Evolutionary conservation across 768 basidiomycete species (phyloP).

Genomic region (Infundibulicybe gibba): DNA sequence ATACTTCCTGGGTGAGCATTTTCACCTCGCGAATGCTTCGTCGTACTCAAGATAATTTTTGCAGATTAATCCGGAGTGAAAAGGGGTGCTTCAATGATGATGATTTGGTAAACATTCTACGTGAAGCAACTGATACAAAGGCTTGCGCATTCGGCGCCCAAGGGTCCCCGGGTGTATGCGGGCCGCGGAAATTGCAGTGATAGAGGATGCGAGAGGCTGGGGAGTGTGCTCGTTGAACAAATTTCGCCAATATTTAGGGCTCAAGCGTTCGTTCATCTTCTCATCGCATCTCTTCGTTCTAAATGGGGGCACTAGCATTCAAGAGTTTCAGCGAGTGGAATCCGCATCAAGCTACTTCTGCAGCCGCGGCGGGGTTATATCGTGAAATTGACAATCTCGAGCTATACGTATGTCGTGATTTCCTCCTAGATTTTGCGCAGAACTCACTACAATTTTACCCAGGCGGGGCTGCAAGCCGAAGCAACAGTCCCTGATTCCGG

Average conservation of each 20-base stretch:
- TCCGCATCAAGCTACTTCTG: not conserved
- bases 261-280: not conserved
- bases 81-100: not conserved
- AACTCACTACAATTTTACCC: not conserved
- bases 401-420: not conserved
- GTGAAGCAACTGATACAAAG: not conserved
- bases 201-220: not conserved
- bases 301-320: not conserved
- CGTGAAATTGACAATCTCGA: not conserved
- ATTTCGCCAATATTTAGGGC: not conserved
- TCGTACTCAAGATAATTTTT: not conserved
- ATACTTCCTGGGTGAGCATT: too few relatives aligned
- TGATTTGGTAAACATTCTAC: not conserved
- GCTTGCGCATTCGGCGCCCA: not conserved
- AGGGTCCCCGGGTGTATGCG: not conserved
- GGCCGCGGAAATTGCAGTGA: not conserved
- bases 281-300: not conserved
- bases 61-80: not conserved
- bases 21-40: not conserved
- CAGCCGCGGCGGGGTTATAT: not conserved
- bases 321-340: not conserved
- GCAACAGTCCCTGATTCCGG: not conserved
- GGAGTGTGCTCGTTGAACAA: not conserved
- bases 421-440: not conserved
- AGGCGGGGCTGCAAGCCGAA: constrained; percentile 4